These are phyloP conservation scores for Batkoa obscura DNA, from an alignment of 371 early-diverging fungal genomes.

Conservation along the genomic window DNA sequence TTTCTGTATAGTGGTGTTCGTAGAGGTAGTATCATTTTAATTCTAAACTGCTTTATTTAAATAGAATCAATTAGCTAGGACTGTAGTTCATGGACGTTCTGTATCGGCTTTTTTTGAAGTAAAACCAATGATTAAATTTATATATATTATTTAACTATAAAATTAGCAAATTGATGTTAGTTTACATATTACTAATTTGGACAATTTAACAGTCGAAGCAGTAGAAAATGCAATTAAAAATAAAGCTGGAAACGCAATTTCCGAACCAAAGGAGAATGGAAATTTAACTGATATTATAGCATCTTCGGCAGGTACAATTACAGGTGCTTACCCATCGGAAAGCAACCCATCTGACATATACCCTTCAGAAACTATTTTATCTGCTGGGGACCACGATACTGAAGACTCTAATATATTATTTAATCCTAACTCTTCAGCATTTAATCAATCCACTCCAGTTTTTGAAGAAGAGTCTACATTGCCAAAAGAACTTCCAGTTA, in stretches of 20 bases:
- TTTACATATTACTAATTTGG: not conserved
- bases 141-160: not conserved
- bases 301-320: not conserved
- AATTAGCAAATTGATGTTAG: conserved; percentile 3
- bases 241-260: not conserved
- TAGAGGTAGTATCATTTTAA: conserved; percentile 19
- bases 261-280: not conserved
- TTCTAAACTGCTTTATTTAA: not conserved
- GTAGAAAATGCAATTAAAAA: not conserved
- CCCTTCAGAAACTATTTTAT: not conserved
- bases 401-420: not conserved
- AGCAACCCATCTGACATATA: not conserved
- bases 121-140: conserved; percentile 7
- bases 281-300: not conserved
- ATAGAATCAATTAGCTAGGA: conserved; percentile 22
- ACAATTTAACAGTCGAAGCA: not conserved
- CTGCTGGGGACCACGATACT: not conserved
- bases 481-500: conserved; percentile 5
- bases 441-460: not conserved
- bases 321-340: conserved; percentile 4
- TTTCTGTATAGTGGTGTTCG: conserved; percentile 27
- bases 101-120: conserved; percentile 33
- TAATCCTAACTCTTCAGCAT: not conserved
- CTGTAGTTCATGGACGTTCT: conserved; percentile 45
- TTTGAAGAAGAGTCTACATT: not conserved